phyloP scores from a whole-genome alignment of 2,329 filamentous ascomycete genomes.

The Fusarium mundagurra region DNA sequence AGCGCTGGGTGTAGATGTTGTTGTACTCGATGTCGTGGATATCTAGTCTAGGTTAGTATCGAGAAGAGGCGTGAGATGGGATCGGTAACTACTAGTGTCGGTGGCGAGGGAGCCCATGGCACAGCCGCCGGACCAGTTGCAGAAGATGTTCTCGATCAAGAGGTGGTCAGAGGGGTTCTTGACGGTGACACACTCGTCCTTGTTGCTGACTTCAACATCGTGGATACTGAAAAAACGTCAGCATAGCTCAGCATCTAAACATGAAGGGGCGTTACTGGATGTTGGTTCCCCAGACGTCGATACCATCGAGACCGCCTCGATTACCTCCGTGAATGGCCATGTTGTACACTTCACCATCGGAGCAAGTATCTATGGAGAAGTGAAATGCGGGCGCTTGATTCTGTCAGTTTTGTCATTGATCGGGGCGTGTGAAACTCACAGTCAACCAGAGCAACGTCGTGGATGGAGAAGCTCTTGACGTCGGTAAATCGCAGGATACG shows the following conservation, averaged over 20 bases:
- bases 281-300: constrained; percentile 34
- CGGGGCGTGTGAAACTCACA: neutral
- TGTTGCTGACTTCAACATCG: constrained; percentile 39
- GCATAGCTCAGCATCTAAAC: accelerated
- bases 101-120: constrained; percentile 31
- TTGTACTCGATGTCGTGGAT: constrained; percentile 34
- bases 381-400: constrained; percentile 24
- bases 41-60: neutral
- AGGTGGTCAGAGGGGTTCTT: constrained; percentile 36
- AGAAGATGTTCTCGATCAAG: constrained; percentile 36
- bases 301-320: constrained; percentile 27
- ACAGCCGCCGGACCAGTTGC: constrained; percentile 36
- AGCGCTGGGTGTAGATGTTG: constrained; percentile 35
- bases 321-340: constrained; percentile 33
- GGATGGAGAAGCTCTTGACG: constrained; percentile 30
- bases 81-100: accelerated
- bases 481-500: constrained; percentile 33
- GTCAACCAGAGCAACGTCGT: constrained; percentile 34
- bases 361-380: constrained; percentile 31
- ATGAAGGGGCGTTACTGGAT: neutral
- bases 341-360: constrained; percentile 32
- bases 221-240: neutral
- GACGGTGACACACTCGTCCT: constrained; percentile 36
- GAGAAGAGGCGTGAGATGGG: no score
- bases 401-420: neutral